A percentile compares a stretch with the other conserved stretches of the same genome.
Evolutionary conservation across 2,329 filamentous ascomycete species (phyloP).

Genomic region (Aphanoascus verrucosus): DNA sequence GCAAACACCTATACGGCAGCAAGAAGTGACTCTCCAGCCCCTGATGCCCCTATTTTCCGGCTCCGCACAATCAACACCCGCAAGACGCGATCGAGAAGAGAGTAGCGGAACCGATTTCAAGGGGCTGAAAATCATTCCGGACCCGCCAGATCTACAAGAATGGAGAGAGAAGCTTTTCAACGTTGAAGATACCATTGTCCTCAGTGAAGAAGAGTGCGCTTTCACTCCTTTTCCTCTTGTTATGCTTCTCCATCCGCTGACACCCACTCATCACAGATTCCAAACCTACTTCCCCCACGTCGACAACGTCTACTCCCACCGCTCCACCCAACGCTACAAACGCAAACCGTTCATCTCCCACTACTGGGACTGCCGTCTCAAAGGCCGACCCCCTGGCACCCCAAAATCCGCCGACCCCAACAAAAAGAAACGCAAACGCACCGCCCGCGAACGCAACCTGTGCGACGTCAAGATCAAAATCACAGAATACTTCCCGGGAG

Average conservation of each 20-base stretch:
- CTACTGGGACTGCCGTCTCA: conserved; percentile 76
- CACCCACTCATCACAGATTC: conserved; percentile 44
- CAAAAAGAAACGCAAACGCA: conserved; percentile 72
- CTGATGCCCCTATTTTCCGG: background rate
- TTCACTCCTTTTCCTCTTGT: conserved; percentile 8
- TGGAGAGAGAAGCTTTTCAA: conserved; percentile 67
- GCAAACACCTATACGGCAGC: background rate
- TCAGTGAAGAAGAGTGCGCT: conserved; percentile 62
- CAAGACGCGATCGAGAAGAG: conserved; percentile 19
- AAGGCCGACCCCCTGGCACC: conserved; percentile 66
- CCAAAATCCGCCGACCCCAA: conserved; percentile 68
- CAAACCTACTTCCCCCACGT: conserved; percentile 74
- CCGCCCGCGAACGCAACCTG: conserved; percentile 63
- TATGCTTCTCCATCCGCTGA: background rate
- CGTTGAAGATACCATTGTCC: conserved; percentile 59
- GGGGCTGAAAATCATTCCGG: conserved; percentile 45
- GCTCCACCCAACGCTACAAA: conserved; percentile 71
- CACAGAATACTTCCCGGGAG: conserved; percentile 61
- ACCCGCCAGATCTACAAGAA: conserved; percentile 55
- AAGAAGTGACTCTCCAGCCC: background rate
- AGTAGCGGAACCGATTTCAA: conserved; percentile 20
- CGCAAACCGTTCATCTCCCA: conserved; percentile 72
- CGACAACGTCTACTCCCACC: conserved; percentile 76
- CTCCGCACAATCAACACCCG: conserved; percentile 15
- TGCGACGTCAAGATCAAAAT: conserved; percentile 84